These are phyloP conservation scores for Nephelium lappaceum DNA, from an alignment of 345 rosid species.

Conservation along the genomic window DNA sequence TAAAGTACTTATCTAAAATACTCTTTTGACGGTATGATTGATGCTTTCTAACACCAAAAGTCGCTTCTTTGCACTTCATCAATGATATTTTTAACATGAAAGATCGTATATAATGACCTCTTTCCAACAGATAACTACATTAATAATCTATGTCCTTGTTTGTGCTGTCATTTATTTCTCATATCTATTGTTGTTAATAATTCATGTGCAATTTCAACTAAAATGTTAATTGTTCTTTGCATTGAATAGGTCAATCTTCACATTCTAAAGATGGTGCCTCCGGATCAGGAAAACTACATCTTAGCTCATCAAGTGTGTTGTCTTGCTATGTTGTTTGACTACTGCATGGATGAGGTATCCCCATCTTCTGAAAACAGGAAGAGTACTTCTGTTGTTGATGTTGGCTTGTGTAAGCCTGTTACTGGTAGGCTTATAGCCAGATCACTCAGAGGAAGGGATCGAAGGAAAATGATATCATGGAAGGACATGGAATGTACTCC, in stretches of 20 bases:
- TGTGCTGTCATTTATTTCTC: not conserved
- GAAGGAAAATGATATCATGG: slow-evolving; percentile 90
- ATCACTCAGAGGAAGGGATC: slow-evolving; percentile 88
- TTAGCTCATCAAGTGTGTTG: slow-evolving; percentile 74
- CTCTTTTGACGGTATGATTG: not conserved
- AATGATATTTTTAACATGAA: not conserved
- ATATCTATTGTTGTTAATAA: not conserved
- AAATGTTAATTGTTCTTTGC: slow-evolving; percentile 14
- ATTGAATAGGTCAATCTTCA: slow-evolving; percentile 74
- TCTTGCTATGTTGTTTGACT: slow-evolving; percentile 88
- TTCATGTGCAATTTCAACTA: not conserved
- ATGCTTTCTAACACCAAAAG: not conserved
- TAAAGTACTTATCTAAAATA: not conserved
- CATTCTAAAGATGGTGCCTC: slow-evolving; percentile 65
- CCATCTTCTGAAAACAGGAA: slow-evolving; percentile 50
- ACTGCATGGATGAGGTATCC: slow-evolving; percentile 62
- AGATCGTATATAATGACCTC: not conserved
- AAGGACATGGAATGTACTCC: slow-evolving; percentile 63
- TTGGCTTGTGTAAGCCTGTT: slow-evolving; percentile 82
- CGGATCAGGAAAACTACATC: slow-evolving; percentile 55
- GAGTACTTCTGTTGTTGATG: slow-evolving; percentile 64
- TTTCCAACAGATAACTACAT: not conserved
- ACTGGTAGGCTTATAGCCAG: slow-evolving; percentile 73
- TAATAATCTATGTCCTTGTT: not conserved
- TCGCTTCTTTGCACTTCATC: not conserved